Evolutionary conservation across 768 basidiomycete species (phyloP).

Genomic region (Auricularia sp.): DNA sequence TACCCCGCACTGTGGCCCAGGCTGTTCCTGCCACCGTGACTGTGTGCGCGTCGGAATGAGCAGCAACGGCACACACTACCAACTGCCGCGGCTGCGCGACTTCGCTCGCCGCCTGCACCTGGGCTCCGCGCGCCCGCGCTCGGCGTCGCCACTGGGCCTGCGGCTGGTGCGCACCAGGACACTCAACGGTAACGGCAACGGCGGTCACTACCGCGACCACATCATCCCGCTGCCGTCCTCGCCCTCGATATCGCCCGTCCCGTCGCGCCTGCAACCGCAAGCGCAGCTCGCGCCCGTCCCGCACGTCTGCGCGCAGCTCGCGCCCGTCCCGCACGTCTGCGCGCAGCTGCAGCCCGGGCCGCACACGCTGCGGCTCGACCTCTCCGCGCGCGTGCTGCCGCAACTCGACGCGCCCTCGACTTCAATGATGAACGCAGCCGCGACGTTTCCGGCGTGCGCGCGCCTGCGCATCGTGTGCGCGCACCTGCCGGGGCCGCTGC

Average conservation of each 20-base stretch:
- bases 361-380: not conserved
- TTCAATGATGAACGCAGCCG: not conserved
- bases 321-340: not conserved
- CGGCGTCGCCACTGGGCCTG: not conserved
- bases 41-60: too few relatives aligned
- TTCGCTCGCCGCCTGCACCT: too few relatives aligned
- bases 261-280: not conserved
- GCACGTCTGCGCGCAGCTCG: not conserved
- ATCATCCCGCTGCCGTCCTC: not conserved
- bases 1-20: too few relatives aligned
- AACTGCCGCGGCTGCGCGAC: too few relatives aligned
- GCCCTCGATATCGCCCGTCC: not conserved
- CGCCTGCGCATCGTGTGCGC: not conserved
- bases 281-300: not conserved
- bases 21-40: too few relatives aligned
- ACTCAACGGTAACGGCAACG: not conserved
- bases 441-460: not conserved
- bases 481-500: not conserved
- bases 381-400: not conserved
- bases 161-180: not conserved
- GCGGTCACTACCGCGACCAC: not conserved
- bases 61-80: too few relatives aligned
- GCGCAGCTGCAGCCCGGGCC: not conserved
- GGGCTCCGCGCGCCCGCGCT: too few relatives aligned
- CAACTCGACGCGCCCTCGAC: too few relatives aligned